A percentile compares a stretch with the other conserved stretches of the same genome.
phyloP scores from a whole-genome alignment of 768 basidiomycete genomes.

The Naganishia vaughanmartiniae region DNA sequence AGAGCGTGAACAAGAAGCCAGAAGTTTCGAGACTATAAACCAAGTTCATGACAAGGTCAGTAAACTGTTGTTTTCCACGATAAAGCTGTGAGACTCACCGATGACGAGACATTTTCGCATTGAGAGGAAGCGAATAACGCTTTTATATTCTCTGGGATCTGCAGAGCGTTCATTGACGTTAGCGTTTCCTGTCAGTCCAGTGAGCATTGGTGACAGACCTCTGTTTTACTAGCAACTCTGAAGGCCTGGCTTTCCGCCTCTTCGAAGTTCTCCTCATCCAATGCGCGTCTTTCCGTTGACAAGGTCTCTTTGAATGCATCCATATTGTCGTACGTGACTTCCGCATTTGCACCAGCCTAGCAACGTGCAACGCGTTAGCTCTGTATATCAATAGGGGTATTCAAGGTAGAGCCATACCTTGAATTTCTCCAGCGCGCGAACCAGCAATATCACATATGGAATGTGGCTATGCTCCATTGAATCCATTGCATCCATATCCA shows the following conservation, averaged over 20 bases:
- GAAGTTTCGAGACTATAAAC: slow-evolving; percentile 62
- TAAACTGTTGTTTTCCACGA: background rate
- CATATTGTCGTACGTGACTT: slow-evolving; percentile 61
- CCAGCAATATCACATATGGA: slow-evolving; percentile 84
- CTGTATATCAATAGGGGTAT: background rate
- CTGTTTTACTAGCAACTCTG: slow-evolving; percentile 65
- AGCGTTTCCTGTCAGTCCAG: background rate
- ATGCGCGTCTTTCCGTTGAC: slow-evolving; percentile 64
- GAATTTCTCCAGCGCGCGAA: slow-evolving; percentile 79
- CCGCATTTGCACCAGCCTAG: slow-evolving; percentile 3
- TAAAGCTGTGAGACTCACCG: background rate
- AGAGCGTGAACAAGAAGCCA: slow-evolving; percentile 76
- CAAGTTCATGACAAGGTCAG: background rate
- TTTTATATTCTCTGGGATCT: background rate
- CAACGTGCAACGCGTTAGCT: background rate
- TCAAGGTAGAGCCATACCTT: slow-evolving; percentile 53
- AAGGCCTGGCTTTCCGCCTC: slow-evolving; percentile 88
- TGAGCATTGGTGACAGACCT: slow-evolving; percentile 46
- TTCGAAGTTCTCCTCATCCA: slow-evolving; percentile 96
- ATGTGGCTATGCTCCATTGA: slow-evolving; percentile 84
- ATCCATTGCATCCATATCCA: slow-evolving; percentile 78
- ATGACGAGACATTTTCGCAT: slow-evolving; percentile 13
- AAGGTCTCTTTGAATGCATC: slow-evolving; percentile 72
- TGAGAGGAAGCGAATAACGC: slow-evolving; percentile 7
- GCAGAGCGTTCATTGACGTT: background rate